Base-by-base conservation (phyloP, 805 yeast species). In the Saccharomycodes ludwigii region DNA sequence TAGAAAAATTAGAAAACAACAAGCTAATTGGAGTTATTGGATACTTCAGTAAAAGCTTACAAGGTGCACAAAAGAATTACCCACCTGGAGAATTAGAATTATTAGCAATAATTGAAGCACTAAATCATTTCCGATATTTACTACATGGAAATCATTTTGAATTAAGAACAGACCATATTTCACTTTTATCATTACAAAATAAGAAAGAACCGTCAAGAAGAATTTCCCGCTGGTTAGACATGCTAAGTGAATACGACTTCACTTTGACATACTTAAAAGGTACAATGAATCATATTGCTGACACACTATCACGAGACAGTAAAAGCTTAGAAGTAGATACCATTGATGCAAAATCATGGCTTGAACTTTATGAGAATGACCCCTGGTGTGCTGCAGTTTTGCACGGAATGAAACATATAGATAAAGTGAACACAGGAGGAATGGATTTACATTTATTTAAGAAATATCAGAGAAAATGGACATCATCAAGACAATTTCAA, bases 61-160 rank as follows among this genome's bases (percentile, higher is more conserved):
- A 27, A 7, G 29, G 24, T 7, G 27, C 39, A 6, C 39, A 42
- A 24, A 32, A 28, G 17, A 30, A 39, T 20, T 36, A 37, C 17
- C 33, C 39, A 24, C 31, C 37, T 4, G 39, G 43, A 6, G 42
- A 42, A 27, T 20, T 39, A 8, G 43, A 37, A 31, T 20, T 41
- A 4, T 16, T 42, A 3, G 40, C 28, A n/a, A 39, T 39, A 8
- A 28, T 33, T 5, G 29, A 30, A 27, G 43, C 40, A 5, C 22
- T 41, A n/a, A 18, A 32, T 8, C 40, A 40, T 17, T 36, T 40
- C 27, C 18, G 27, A 3, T 42, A 40, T 12, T 4, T 34, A 17
- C 20, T 40, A 11, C 39, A 40, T 29, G 42, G 38, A 10, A 14
- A 18, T 6, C 28, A 28, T 4, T 38, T 40, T 13, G 16, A 13